phyloP scores from a whole-genome alignment of 2,329 filamentous ascomycete genomes.

The Fusarium mundagurra region DNA sequence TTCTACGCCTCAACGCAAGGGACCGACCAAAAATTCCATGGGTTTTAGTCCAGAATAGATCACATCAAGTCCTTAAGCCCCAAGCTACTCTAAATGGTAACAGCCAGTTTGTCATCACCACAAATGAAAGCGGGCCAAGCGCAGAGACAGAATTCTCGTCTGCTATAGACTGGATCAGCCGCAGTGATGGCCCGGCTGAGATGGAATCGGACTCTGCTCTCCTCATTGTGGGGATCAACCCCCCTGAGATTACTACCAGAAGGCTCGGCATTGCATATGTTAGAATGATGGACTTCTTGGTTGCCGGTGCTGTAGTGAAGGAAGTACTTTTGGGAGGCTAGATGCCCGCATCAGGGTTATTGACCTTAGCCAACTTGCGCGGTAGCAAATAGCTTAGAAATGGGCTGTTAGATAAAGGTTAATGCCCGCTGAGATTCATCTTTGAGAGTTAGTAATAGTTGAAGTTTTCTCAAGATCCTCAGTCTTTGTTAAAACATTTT shows the following conservation, averaged over 20 bases:
- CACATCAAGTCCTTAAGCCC: background rate
- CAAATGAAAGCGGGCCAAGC: background rate
- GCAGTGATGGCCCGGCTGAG: background rate
- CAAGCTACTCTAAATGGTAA: background rate
- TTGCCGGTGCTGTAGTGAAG: background rate
- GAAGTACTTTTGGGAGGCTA: background rate
- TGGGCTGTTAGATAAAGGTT: too few species aligned
- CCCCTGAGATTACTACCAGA: background rate
- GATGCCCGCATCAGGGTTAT: background rate
- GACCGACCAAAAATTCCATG: background rate
- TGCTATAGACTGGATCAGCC: background rate
- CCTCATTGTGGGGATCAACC: background rate
- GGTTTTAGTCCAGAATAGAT: background rate
- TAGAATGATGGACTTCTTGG: background rate
- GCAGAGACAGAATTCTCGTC: background rate
- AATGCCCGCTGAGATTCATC: background rate
- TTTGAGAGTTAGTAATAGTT: rapidly evolving
- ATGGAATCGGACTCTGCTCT: background rate
- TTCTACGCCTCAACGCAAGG: background rate
- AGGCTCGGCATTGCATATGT: background rate
- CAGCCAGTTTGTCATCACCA: background rate
- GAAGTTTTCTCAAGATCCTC: background rate
- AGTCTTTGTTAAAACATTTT: rapidly evolving
- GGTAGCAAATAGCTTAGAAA: background rate
- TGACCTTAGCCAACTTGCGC: background rate